Base-by-base conservation (phyloP, 2,329 filamentous ascomycete genomes). In the Volutella citrinella region DNA sequence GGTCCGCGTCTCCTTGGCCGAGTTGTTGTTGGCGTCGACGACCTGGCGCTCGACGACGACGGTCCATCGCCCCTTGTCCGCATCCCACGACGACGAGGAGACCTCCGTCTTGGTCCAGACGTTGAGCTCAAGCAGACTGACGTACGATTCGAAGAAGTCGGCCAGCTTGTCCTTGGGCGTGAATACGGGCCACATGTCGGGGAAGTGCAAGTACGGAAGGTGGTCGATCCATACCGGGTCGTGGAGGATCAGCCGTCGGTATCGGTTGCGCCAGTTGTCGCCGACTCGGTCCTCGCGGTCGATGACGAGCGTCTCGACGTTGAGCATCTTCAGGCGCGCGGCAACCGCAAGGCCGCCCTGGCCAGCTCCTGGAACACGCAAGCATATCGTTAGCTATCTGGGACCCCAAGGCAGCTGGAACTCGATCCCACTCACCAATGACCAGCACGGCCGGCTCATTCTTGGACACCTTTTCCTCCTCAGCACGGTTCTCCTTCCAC, bases 31-130 rank as follows among this genome's bases (percentile, higher is more conserved):
- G n/a, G 70, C 60, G 66, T 76, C 49, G 54, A 43, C 70, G 9
- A 72, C 57, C 16, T 66, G 68, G 19, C 76, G 73, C 44, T 67
- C 57, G 1, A 84, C 45, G 2, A 62, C 65, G 3, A 82, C 63
- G 0, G 70, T 76, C 81, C 81, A 86, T 6, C 51, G 45, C 20
- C 68, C 63, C 3, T 61, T 59, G 0, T 46, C 45, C 1, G 76
- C 71, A 16, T 77, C 67, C 65, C 72, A 82, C 3, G 60, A 59
- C 0, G 72, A 62, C 0, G 62, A 57, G 2, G 52, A 55, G 1
- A 84, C 45, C 2, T 61, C 68, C 0, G 64, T 65, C 10, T 55
- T 55, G 22, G 59, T 57, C 58, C 68, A 65, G 4, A 73, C 56
- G 40, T 72, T 69, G 24, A 75, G 57, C 24, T 69, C 64, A 61